Evolutionary conservation across 768 basidiomycete species (phyloP).

Genomic region (Russula sp.): DNA sequence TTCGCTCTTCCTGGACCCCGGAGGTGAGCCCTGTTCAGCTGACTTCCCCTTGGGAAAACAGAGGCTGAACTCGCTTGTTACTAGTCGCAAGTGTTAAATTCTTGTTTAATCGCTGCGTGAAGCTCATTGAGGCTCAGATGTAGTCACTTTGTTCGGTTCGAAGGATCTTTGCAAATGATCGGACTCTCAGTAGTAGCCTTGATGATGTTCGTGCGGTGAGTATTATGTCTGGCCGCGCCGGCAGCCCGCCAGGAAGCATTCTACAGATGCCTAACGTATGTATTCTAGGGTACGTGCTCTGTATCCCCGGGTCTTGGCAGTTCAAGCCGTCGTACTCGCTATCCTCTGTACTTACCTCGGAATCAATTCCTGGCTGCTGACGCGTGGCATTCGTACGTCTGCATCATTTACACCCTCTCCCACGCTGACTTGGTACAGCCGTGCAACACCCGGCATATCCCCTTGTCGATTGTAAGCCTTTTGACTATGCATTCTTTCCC

Average conservation of each 20-base stretch:
- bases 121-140: constrained; percentile 16
- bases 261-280: too few relatives aligned
- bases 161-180: constrained; percentile 43
- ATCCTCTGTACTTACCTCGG: constrained; percentile 40
- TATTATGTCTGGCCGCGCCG: not conserved
- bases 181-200: constrained; percentile 47
- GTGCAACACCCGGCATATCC: not conserved
- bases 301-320: constrained; percentile 19
- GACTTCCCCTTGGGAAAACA: not conserved
- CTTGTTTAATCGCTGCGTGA: not conserved
- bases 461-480: constrained; percentile 10
- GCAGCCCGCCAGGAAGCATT: too few relatives aligned
- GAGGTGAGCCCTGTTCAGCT: constrained; percentile 13
- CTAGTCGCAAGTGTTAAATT: constrained; percentile 22
- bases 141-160: constrained; percentile 31
- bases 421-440: not conserved
- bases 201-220: constrained; percentile 55
- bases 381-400: constrained; percentile 42
- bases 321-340: constrained; percentile 26
- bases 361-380: constrained; percentile 52
- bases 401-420: not conserved
- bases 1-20: constrained; percentile 22
- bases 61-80: constrained; percentile 40
- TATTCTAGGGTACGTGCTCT: not conserved
- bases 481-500: too few relatives aligned